Base-by-base conservation (phyloP, 176 grass and related monocot species). In the Paspalum notatum region DNA sequence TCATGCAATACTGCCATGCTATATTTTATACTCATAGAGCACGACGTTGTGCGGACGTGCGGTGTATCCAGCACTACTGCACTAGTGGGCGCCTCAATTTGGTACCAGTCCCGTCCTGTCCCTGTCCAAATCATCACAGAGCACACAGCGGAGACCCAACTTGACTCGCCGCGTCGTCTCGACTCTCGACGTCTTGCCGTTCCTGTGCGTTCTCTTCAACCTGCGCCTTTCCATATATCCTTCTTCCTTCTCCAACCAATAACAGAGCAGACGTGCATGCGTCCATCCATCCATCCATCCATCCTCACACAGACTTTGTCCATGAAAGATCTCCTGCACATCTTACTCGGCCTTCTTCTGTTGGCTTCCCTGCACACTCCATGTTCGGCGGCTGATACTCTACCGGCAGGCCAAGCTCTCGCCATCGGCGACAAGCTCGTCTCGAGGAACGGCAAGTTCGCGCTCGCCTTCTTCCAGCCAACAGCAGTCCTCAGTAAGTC, bases 391-490 rank as follows among this genome's bases (percentile, higher is more conserved):
- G 38, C 70, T 4, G 26, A 78, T 5, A 65, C 85, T 20, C 73
- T 87, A 48, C 4, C 7, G 1, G 47, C 25, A 39, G 75, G 75
- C 8, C 68, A 88, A 59, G 67, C 2, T 0, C 74, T 83, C 12
- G 42, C 41, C 42, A 6, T 42, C 15, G 59, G 80, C 40, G 73
- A 89, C 74, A 95, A 55, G 77, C 77, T 79, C 37, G 40, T 65
- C 5, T 91, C 85, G 12, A 16, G 79, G 3, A 75, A 75, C 22
- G 85, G 76, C 46, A 85, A 46, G 73, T 91, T 88, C 41, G 76
- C 76, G 32, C 79, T 91, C 41, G 90, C 82, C 18, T 87, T 91
- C 76, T 93, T 88, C 85, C 51, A 73, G 27, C 86, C 75, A 0
- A 65, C 76, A 16, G 14, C 65, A 2, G 21, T 1, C 54, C n/a